Conservation (phyloP, 345 rosid species). For the Citrus medica region DNA sequence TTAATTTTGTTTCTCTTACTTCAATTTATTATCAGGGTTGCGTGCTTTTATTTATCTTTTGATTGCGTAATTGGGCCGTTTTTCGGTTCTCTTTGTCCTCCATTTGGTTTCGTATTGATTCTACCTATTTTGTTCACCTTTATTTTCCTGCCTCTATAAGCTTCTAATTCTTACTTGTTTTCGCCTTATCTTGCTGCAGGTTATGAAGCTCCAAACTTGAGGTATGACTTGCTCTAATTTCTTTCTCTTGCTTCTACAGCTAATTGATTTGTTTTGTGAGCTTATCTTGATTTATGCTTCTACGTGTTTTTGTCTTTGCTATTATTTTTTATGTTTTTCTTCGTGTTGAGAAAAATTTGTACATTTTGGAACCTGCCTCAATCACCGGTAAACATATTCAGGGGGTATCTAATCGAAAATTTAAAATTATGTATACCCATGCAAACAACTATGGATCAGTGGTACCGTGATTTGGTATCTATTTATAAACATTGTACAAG, state of each 20-base stretch:
- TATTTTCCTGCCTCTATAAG: neutral
- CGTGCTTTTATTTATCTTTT: neutral
- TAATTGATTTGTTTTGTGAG: neutral
- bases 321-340: too few species aligned
- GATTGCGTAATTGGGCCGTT: neutral
- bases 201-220: conserved; percentile 78
- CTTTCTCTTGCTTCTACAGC: too few species aligned
- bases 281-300: neutral
- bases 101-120: neutral
- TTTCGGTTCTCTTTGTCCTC: neutral
- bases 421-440: neutral
- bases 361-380: neutral
- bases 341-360: neutral
- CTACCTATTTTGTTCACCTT: neutral
- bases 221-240: conserved; percentile 33
- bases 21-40: neutral
- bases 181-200: conserved; percentile 50
- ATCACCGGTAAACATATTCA: neutral
- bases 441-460: too few species aligned
- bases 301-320: neutral
- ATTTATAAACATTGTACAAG: neutral
- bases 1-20: too few species aligned
- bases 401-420: neutral
- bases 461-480: neutral
- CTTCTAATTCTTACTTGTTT: conserved; percentile 4